Conservation (phyloP, 2,329 filamentous ascomycete genomes). For the Fusarium sp. region DNA sequence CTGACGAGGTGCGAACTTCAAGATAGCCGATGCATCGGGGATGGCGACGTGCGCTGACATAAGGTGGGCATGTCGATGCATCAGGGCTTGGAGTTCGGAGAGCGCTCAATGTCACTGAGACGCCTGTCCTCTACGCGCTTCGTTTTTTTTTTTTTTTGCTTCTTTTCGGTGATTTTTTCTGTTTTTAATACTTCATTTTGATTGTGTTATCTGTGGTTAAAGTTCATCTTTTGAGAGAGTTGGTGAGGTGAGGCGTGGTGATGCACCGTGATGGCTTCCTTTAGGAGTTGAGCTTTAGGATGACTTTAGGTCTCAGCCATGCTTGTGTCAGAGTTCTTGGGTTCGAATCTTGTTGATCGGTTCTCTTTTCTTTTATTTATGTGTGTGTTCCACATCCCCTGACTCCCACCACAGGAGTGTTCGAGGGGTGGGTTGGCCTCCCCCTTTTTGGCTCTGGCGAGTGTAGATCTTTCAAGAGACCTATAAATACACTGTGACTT, state of each 20-base stretch:
- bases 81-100: neutral
- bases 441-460: neutral
- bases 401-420: neutral
- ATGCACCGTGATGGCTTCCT: neutral
- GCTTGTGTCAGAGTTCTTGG: neutral
- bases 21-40: neutral
- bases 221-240: neutral
- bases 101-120: neutral
- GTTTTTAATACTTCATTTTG: neutral
- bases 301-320: neutral
- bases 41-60: neutral
- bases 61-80: neutral
- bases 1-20: neutral
- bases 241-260: neutral
- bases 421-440: neutral
- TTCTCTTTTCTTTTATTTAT: neutral
- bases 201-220: neutral
- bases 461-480: neutral
- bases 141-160: neutral
- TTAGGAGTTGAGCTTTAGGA: neutral
- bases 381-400: neutral
- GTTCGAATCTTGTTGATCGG: neutral
- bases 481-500: neutral
- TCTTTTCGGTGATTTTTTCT: neutral
- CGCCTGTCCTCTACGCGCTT: neutral